Percentiles rank a stretch among this genome's conserved stretches.
phyloP scores from a whole-genome alignment of 192 early-diverging fungal genomes.

The Rhizophlyctis rosea region DNA sequence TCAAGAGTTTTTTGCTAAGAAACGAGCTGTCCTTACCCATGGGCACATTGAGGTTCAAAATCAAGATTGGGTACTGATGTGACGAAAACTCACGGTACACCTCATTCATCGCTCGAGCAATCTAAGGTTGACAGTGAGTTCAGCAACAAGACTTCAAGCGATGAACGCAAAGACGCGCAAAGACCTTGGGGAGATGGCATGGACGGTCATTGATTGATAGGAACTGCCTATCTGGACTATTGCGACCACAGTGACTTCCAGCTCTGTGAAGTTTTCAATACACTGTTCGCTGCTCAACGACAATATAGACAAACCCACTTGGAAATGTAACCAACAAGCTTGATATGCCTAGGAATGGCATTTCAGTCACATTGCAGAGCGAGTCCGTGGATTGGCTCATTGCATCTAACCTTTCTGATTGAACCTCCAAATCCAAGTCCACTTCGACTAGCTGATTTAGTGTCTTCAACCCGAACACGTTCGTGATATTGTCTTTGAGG shows the following conservation, averaged over 20 bases:
- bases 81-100: conserved; percentile 65
- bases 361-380: too few relatives aligned
- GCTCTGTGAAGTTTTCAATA: conserved; percentile 39
- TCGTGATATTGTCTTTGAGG: conserved; percentile 66
- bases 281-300: background rate
- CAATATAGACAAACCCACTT: conserved; percentile 9
- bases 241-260: conserved; percentile 63
- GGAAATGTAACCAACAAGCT: conserved; percentile 35
- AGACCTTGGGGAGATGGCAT: conserved; percentile 74
- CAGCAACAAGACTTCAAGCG: too few relatives aligned
- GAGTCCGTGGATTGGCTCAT: too few relatives aligned
- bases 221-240: conserved; percentile 79
- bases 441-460: conserved; percentile 34
- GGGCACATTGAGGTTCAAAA: conserved; percentile 62
- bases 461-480: conserved; percentile 72
- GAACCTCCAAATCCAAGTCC: conserved; percentile 44
- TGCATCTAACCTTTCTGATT: too few relatives aligned
- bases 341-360: background rate
- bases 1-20: too few relatives aligned
- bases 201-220: conserved; percentile 89
- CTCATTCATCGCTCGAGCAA: conserved; percentile 78
- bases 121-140: conserved; percentile 31
- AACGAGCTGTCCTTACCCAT: conserved; percentile 33
- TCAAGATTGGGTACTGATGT: conserved; percentile 75
- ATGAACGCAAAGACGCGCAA: too few relatives aligned